Conservation (phyloP, 768 basidiomycete species). For the Xerocomellus dryophilus region DNA sequence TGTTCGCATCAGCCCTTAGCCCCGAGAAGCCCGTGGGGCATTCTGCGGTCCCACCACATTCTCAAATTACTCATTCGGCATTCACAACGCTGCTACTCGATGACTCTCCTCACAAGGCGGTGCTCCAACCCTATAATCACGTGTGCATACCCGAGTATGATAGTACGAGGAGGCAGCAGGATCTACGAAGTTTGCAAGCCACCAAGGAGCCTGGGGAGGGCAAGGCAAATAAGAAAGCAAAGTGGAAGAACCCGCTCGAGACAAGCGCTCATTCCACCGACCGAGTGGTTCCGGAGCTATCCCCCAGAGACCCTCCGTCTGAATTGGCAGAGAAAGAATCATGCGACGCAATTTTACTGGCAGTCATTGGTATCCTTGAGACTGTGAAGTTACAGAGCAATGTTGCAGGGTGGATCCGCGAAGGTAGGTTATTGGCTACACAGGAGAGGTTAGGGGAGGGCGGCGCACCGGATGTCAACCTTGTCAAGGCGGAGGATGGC, state of each 20-base stretch:
- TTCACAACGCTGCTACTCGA: slow-evolving; percentile 50
- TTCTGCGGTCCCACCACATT: slow-evolving; percentile 2
- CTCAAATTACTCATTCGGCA: slow-evolving; percentile 36
- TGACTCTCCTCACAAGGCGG: slow-evolving; percentile 53
- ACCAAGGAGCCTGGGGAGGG: slow-evolving; percentile 13
- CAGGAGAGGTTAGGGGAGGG: slow-evolving; percentile 3
- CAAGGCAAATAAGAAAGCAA: slow-evolving; percentile 7
- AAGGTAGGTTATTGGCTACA: slow-evolving; percentile 45
- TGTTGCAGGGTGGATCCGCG: slow-evolving; percentile 64
- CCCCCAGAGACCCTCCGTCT: neutral
- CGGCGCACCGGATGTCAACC: neutral
- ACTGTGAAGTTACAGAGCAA: slow-evolving; percentile 55
- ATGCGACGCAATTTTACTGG: slow-evolving; percentile 54
- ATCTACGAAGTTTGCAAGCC: slow-evolving; percentile 31
- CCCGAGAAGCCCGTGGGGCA: neutral
- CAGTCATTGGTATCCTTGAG: slow-evolving; percentile 66
- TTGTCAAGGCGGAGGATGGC: neutral
- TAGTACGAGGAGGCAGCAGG: slow-evolving; percentile 38
- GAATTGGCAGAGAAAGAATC: slow-evolving; percentile 15
- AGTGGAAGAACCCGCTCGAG: neutral
- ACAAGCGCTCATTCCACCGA: neutral
- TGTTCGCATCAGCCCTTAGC: slow-evolving; percentile 25
- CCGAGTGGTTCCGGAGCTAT: neutral
- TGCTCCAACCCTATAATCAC: slow-evolving; percentile 79
- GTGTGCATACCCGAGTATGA: slow-evolving; percentile 72